Evolutionary conservation across 2,329 filamentous ascomycete genomes (phyloP).

Genomic region (Botrytis deweyae): DNA sequence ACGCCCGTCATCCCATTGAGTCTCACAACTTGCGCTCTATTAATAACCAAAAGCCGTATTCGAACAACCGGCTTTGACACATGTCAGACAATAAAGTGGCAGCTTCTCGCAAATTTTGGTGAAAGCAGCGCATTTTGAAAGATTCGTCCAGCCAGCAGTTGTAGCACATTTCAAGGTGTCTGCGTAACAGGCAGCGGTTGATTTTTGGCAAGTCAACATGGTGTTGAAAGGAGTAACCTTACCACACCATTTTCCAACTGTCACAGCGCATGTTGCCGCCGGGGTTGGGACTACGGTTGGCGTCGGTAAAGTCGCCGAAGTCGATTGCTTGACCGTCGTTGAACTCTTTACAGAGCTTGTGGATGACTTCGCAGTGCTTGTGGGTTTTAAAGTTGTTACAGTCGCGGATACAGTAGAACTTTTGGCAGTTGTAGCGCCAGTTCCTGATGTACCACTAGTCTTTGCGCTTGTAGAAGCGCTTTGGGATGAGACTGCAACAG

Average conservation of each 20-base stretch:
- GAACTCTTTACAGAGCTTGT: slow-evolving; percentile 1
- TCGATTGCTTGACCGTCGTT: background rate
- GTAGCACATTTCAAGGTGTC: slow-evolving; percentile 11
- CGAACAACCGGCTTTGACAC: slow-evolving; percentile 2
- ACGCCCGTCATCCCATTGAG: background rate
- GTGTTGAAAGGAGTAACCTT: slow-evolving; percentile 9
- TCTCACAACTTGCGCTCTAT: slow-evolving; percentile 1
- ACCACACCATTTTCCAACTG: slow-evolving; percentile 18
- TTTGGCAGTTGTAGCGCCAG: background rate
- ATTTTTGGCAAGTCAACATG: slow-evolving; percentile 18
- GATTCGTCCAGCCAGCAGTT: slow-evolving; percentile 5
- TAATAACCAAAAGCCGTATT: slow-evolving; percentile 14
- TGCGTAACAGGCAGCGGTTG: slow-evolving; percentile 13
- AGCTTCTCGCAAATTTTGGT: slow-evolving; percentile 14
- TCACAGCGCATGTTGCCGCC: slow-evolving; percentile 7
- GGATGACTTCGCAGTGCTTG: background rate
- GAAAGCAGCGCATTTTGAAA: background rate
- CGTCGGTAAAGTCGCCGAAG: background rate
- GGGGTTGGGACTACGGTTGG: background rate
- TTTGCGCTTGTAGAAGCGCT: background rate
- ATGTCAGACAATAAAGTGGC: slow-evolving; percentile 15
- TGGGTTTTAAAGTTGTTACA: background rate
- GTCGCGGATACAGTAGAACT: background rate
- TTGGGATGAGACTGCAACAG: background rate
- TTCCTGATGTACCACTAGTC: background rate